Conservation (phyloP, 2,329 filamentous ascomycete genomes). For the Tolypocladium amazonense region DNA sequence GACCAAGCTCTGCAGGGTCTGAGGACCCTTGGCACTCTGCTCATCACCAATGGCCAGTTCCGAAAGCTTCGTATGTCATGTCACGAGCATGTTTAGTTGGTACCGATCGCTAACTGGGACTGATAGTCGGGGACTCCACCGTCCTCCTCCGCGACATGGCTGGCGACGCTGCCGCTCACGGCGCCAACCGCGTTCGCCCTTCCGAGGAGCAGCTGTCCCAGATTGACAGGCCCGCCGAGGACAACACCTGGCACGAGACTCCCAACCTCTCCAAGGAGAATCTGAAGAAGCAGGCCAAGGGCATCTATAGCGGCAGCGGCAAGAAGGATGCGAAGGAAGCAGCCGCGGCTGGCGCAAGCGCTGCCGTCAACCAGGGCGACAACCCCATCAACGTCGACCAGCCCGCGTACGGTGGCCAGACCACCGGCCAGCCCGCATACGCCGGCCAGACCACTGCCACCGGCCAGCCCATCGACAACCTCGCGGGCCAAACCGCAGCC, state of each 20-base stretch:
- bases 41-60: conserved; percentile 95
- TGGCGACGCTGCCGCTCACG: conserved; percentile 76
- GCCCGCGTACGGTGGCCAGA: neutral
- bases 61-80: conserved; percentile 67
- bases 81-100: too few species aligned
- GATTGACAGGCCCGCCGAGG: conserved; percentile 74
- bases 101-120: conserved; percentile 7
- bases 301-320: conserved; percentile 43
- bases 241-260: conserved; percentile 88
- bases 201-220: conserved; percentile 64
- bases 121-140: conserved; percentile 61
- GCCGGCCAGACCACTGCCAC: neutral
- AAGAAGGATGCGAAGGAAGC: conserved; percentile 51
- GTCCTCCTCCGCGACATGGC: conserved; percentile 82
- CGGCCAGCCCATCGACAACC: neutral
- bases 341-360: conserved; percentile 43
- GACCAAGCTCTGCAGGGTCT: conserved; percentile 76
- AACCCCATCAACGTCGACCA: neutral
- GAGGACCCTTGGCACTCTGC: conserved; percentile 74
- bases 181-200: conserved; percentile 65
- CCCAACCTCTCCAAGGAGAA: conserved; percentile 64
- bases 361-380: conserved; percentile 37
- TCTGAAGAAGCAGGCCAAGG: conserved; percentile 58
- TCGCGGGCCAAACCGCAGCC: conserved; percentile 40
- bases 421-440: neutral